A percentile compares a stretch with the other conserved stretches of the same genome.
Evolutionary conservation across 208 protist genomes (phyloP).

Genomic region (Crithidia expoeki): DNA sequence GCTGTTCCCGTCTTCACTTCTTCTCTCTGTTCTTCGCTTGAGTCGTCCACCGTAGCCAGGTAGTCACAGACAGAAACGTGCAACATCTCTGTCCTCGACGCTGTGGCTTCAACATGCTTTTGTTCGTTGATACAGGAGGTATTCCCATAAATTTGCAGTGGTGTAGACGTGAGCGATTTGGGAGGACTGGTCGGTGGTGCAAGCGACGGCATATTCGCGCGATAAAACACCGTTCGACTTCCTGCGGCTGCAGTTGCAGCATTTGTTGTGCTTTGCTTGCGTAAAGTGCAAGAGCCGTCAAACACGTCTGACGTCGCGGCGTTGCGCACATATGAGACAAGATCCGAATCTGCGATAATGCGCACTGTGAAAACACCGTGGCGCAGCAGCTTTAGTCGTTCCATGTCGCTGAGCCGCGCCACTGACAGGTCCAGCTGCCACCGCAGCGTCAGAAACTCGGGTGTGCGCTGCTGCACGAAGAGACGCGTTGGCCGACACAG

Average conservation of each 20-base stretch:
- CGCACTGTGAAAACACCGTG: slow-evolving; percentile 8
- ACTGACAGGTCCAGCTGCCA: slow-evolving; percentile 17
- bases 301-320: no score
- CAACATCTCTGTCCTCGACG: neutral
- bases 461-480: slow-evolving; percentile 21
- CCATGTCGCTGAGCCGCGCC: slow-evolving; percentile 2
- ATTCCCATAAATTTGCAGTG: neutral
- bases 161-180: neutral
- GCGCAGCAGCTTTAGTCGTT: slow-evolving; percentile 9
- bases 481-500: slow-evolving; percentile 8
- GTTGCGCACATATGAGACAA: no score
- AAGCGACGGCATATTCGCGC: neutral
- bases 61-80: neutral
- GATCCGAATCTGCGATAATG: neutral
- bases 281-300: no score
- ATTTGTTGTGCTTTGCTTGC: no score
- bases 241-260: neutral
- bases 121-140: neutral
- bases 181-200: neutral
- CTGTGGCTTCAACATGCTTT: neutral
- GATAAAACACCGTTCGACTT: slow-evolving; percentile 15
- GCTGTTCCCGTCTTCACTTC: neutral
- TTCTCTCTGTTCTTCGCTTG: neutral
- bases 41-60: neutral
- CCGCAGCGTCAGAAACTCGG: slow-evolving; percentile 14